Evolutionary conservation across 805 yeast species (phyloP), one percentile per base, ranked within the genome.

Genomic region (Yarrowia osloensis): DNA sequence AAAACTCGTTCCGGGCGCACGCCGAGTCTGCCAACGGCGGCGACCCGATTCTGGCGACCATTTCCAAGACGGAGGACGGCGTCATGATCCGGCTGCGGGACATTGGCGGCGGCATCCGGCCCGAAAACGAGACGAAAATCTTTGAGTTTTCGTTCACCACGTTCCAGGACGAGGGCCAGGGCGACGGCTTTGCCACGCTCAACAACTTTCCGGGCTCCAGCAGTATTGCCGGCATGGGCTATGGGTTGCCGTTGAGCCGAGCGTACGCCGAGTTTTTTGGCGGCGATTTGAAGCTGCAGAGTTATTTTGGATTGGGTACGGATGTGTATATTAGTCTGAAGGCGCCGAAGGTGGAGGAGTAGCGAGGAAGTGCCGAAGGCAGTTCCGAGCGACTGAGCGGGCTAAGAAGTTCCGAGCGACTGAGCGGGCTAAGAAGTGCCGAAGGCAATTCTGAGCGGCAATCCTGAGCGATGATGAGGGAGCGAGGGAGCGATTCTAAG

Each of bases 141-240:
- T 93, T 91, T 77, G 91, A 90, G 72, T 94, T 91, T 77, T 88
- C 97, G 4, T 94, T 89, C 77, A 84, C 96, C 1, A 91, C 97
- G 0, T 92, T 87, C 68, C 87, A 86, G 57, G 76, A 77, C 5
- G 62, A 57, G 37, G 80, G 81, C 22, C 88, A 85, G 68, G 86
- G 86, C 4, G 89, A 78, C 72, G 81, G 80, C 70, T 71, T 81
- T 76, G 68, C 75, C n/a, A 86, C 90, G 0, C 77, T 87, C 67
- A 88, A 89, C 72, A 84, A 84, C 31, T 87, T 89, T 37, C 93
- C 83, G 26, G 88, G 88, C 1, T 88, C 90, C 0, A 81, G 81
- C 52, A 82, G 82, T 24, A 84, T 94, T 39, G 97, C 98, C 0
- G 99, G 99, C 0, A 89, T 95, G 90, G 98, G 98, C 0, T 94